Base-by-base conservation (phyloP, 148 eudicot species). In the Vaccinium corymbosum region DNA sequence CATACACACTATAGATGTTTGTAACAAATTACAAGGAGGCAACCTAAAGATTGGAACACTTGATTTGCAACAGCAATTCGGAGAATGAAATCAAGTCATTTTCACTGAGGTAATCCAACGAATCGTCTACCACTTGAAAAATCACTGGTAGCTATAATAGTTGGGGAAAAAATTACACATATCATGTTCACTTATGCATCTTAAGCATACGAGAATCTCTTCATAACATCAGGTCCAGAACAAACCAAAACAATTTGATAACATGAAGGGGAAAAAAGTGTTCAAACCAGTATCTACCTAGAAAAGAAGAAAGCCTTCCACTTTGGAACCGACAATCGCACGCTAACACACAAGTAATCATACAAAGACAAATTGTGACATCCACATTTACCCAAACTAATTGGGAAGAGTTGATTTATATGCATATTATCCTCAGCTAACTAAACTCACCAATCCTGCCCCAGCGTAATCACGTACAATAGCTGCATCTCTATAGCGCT, bases 401-500 rank as follows among this genome's bases (percentile, higher is more conserved):
- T 12, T 29, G 75, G 75, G 48, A 71, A 16, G 20, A 32, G 22
- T 72, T 35, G 19, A 71, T 35, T 71, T 35, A 71, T 78, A 77
- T 62, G 81, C 56, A 76, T 25, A 38, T 81, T 49, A 20, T 29
- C 16, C 32, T 52, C 22, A n/a, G 38, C 35, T 35, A 52, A 49
- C 52, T 25, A 29, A 76, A 91, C 98, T 91, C 89, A 97, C 99
- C 89, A 97, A 86, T 86, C 99, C 99, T 76, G 97, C 94, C 86
- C 94, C 92, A 59, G 98, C 99, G 87, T 89, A 90, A 87, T 97
- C 99, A 78, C 95, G 91, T 78, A 91, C 82, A 83, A 95, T 87
- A 78, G 93, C 95, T 86, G 99, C 99, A 88, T 97, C 99, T 76
- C 84, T 87, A 82, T 95, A 97, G 38, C 94, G 90, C 90, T 97